phyloP scores from a whole-genome alignment of 1,284 basidiomycete species.

The Mycena citricolor region DNA sequence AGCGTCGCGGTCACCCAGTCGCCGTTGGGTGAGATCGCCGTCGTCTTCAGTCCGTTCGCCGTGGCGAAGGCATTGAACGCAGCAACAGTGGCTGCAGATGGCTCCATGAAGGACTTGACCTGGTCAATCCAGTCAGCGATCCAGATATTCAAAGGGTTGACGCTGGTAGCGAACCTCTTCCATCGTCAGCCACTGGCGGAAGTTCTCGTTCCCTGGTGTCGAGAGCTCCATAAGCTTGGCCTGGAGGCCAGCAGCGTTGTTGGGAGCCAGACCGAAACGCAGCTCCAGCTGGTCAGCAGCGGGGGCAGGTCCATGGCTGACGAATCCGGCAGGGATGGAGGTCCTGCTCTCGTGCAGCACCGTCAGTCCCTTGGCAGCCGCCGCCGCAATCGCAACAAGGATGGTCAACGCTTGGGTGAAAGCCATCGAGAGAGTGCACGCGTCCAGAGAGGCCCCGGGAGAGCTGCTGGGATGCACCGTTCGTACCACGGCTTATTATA shows the following conservation, averaged over 20 bases:
- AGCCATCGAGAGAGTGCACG: too few species aligned
- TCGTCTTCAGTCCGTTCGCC: constrained; percentile 36
- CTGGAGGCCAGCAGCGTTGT: constrained; percentile 36
- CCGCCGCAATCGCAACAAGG: too few species aligned
- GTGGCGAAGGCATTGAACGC: constrained; percentile 44
- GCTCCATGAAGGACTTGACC: constrained; percentile 35
- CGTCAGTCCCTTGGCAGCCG: background rate
- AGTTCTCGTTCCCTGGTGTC: constrained; percentile 44
- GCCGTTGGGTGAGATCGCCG: constrained; percentile 35
- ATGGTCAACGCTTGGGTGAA: too few species aligned
- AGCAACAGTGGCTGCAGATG: constrained; percentile 36
- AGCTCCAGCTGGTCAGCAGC: constrained; percentile 36
- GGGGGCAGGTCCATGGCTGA: constrained; percentile 33
- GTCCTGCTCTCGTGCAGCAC: constrained; percentile 15
- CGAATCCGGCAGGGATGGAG: constrained; percentile 35
- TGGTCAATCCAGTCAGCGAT: background rate
- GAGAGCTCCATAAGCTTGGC: constrained; percentile 38
- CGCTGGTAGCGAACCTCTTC: constrained; percentile 38
- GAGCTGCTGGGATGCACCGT: too few species aligned
- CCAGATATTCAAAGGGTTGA: constrained; percentile 9
- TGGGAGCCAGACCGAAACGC: constrained; percentile 39
- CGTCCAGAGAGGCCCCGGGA: too few species aligned
- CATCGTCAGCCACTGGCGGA: constrained; percentile 45
- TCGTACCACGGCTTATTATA: too few species aligned
- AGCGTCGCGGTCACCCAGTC: constrained; percentile 44